A percentile compares a stretch with the other conserved stretches of the same genome.
Conservation (phyloP, 140 eudicot species). For the Senecio squalidus region DNA sequence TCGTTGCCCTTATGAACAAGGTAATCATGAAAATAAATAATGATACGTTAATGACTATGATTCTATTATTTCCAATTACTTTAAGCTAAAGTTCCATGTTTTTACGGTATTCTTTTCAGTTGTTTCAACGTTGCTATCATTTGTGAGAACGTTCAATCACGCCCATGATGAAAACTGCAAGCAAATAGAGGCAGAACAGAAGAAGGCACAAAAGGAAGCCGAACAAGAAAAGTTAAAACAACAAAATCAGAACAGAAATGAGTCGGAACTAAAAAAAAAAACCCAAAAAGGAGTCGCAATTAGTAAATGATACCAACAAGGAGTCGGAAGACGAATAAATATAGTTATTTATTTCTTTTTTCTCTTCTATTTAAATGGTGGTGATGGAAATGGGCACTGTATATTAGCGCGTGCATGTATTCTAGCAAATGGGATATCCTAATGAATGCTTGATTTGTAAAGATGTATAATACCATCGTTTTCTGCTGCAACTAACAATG, state of each 20-base stretch:
- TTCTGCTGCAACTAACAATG: conserved; percentile 30
- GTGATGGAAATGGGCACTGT: conserved; percentile 5
- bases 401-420: conserved; percentile 13
- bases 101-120: conserved; percentile 39
- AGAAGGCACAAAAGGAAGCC: conserved; percentile 54
- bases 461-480: conserved; percentile 26
- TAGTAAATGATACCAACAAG: conserved; percentile 3
- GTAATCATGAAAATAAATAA: conserved; percentile 26
- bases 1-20: conserved; percentile 72
- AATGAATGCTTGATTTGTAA: conserved; percentile 19
- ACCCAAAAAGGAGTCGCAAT: conserved; percentile 15
- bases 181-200: conserved; percentile 77
- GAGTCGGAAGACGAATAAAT: conserved; percentile 6
- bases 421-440: conserved; percentile 10
- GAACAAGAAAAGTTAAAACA: conserved; percentile 23
- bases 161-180: conserved; percentile 78
- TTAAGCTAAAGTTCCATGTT: background rate
- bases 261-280: background rate
- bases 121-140: conserved; percentile 56
- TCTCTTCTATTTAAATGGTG: conserved; percentile 8
- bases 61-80: background rate
- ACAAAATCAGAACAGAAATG: conserved; percentile 24
- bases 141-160: conserved; percentile 71
- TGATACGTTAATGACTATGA: background rate
- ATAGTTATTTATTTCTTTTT: background rate